These are phyloP conservation scores for Lunasporangiospora selenospora DNA, from an alignment of 192 early-diverging fungal species.

Conservation along the genomic window DNA sequence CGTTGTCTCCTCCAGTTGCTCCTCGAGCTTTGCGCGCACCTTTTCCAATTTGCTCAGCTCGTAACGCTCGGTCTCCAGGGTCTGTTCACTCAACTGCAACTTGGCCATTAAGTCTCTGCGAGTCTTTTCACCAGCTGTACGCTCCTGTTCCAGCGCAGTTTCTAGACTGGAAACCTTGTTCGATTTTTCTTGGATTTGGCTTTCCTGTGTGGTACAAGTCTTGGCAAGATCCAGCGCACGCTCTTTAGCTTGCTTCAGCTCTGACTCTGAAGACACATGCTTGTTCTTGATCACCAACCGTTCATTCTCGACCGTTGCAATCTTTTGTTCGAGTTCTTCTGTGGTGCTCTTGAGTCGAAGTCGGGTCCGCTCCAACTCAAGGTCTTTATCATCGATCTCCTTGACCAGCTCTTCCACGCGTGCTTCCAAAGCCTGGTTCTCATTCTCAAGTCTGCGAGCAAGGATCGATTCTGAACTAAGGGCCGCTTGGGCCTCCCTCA, in stretches of 20 bases:
- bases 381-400: constrained; percentile 74
- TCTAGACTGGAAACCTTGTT: constrained; percentile 23
- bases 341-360: constrained; percentile 44
- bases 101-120: constrained; percentile 35
- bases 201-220: constrained; percentile 46
- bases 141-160: constrained; percentile 35
- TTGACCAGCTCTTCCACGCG: constrained; percentile 66
- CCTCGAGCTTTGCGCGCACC: constrained; percentile 47
- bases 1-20: constrained; percentile 60
- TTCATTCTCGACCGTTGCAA: constrained; percentile 37
- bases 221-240: constrained; percentile 29
- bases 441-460: constrained; percentile 27
- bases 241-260: constrained; percentile 42
- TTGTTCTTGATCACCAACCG: constrained; percentile 44
- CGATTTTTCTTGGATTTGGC: constrained; percentile 47
- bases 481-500: constrained; percentile 21
- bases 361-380: constrained; percentile 55
- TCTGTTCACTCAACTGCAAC: constrained; percentile 41
- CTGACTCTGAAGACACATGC: constrained; percentile 38
- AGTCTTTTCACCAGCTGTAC: constrained; percentile 24
- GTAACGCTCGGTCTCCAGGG: constrained; percentile 35
- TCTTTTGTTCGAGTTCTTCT: constrained; percentile 45
- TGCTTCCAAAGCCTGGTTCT: constrained; percentile 61
- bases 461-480: constrained; percentile 19
- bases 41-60: constrained; percentile 35